phyloP scores from a whole-genome alignment of 1,139 yeast species.

The Protomyces inouyei region DNA sequence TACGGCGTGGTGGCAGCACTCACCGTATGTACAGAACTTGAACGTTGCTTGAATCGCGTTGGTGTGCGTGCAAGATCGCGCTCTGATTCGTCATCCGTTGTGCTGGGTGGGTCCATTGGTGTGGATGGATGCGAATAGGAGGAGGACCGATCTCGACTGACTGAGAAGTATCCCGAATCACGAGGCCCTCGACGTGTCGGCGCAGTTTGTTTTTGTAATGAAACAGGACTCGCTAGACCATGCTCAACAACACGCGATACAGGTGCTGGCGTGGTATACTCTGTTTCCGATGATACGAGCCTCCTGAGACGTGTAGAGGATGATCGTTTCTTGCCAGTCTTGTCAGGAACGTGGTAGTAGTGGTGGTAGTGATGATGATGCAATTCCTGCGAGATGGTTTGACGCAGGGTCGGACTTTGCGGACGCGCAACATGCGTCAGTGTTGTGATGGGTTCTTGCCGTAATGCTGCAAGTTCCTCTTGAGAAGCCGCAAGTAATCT shows the following conservation, averaged over 20 bases:
- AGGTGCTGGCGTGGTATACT: not conserved
- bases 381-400: conserved; percentile 17
- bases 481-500: conserved; percentile 5
- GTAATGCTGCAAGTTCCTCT: conserved; percentile 6
- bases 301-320: not conserved
- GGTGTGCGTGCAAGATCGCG: not conserved
- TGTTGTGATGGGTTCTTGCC: not conserved
- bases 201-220: not conserved
- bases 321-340: not conserved
- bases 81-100: not conserved
- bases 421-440: not conserved
- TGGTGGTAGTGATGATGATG: conserved; percentile 23
- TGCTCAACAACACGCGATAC: not conserved
- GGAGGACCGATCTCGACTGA: conserved; percentile 16
- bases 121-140: conserved; percentile 3
- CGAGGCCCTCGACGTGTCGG: not conserved
- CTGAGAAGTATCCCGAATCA: conserved; percentile 23
- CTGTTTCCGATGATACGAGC: not conserved
- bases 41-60: not conserved
- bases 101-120: not conserved
- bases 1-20: not conserved
- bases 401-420: not conserved
- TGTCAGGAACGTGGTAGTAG: conserved; percentile 9
- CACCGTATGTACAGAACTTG: not conserved
- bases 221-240: conserved; percentile 9